phyloP scores from a whole-genome alignment of 2,329 filamentous ascomycete species.

The Phialophora chinensis region DNA sequence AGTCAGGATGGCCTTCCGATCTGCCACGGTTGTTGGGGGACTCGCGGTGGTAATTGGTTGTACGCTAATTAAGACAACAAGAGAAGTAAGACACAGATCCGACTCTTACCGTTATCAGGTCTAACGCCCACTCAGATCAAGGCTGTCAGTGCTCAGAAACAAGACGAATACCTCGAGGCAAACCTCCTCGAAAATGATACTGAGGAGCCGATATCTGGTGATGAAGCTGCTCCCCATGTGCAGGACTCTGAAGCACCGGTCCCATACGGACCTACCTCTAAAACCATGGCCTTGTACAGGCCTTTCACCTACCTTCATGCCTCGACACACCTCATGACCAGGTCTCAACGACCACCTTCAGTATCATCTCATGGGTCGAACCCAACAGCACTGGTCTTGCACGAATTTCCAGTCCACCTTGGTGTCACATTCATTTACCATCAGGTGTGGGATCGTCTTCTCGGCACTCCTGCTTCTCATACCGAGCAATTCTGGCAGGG shows the following conservation, averaged over 20 bases:
- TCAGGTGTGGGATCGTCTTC: not conserved
- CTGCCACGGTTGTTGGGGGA: not conserved
- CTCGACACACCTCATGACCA: not conserved
- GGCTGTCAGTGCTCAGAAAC: not conserved
- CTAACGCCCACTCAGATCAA: not conserved
- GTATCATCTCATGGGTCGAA: not conserved
- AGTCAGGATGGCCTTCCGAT: slow-evolving; percentile 1
- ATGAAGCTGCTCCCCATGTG: not conserved
- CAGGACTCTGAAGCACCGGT: not conserved
- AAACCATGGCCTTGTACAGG: not conserved
- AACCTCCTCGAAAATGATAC: no score
- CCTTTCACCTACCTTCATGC: not conserved
- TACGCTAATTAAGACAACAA: not conserved
- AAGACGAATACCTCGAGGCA: not conserved
- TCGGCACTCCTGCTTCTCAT: not conserved
- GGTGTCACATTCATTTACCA: not conserved
- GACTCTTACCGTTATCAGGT: not conserved
- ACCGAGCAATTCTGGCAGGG: not conserved
- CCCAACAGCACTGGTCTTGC: not conserved
- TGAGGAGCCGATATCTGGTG: no score
- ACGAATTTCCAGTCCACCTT: not conserved
- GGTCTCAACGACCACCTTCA: not conserved
- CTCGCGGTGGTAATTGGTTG: not conserved
- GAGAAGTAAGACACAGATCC: not conserved
- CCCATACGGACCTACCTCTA: not conserved